Evolutionary conservation across 2,329 filamentous ascomycete species (phyloP), one percentile per base, ranked within the genome.

Genomic region (Curvularia eragrostidis): DNA sequence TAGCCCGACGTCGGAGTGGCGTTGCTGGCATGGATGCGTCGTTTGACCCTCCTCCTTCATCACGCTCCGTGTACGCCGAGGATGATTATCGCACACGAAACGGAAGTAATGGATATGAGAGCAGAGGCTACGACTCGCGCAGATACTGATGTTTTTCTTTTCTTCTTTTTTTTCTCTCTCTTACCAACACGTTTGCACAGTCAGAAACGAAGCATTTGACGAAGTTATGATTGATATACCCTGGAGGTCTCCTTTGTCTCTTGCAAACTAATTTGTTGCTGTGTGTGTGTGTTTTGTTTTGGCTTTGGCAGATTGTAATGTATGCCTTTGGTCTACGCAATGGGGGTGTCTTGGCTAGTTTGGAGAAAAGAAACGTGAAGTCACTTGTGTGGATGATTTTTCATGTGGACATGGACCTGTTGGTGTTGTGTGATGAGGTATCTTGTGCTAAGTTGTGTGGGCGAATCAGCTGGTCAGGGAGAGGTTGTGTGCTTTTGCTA

Each of bases 11-110:
- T 28, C 61, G 71, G 21, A 61, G 69, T 53, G 68, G 66, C 46
- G 57, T 59, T 48, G 56, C 61, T 13, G 67, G 67, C 1, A 67
- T 62, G 19, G 72, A 73, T 30, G 68, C 55, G 43, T 65, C 68
- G 1, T 71, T 72, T 38, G 69, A 71, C 18, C 64, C 66, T 4
- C 71, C 73, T 21, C 38, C 67, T 4, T 71, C 73, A 18, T 38
- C 71, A 26, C 64, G 73, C 8, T 68, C 71, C 7, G 54, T 64
- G 3, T 75, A 75, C 50, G 72, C 75, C 36, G 70, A 72, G 23
- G 73, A 74, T 7, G 67, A 75, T 19, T 75, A 76, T 55, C 58
- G 59, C 15, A 59, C 58, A 47, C 63, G 71, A 56, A 48, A 63
- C 18, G 67, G 64, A 18, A 66, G 48, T 38, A 72, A 64, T 47